Base-by-base conservation (phyloP, 495 filamentous ascomycete species). In the Penicillium turbatum region DNA sequence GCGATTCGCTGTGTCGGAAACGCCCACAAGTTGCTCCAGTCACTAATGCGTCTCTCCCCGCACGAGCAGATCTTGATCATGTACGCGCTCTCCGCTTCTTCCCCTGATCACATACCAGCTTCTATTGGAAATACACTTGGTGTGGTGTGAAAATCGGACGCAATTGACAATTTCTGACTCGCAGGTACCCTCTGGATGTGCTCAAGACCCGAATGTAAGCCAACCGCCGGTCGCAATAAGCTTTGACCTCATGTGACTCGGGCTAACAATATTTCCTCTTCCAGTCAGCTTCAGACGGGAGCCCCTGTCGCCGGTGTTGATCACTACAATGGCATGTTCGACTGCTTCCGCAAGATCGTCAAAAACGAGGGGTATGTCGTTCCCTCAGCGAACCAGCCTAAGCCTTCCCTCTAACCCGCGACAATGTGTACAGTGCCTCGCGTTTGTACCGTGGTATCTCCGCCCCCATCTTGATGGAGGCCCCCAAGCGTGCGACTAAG, bases 381-480 rank as follows among this genome's bases (percentile, higher is more conserved):
- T 16, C 11, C 15, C 27, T 21, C 27, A 44, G 10, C 10, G 49
- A 51, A 36, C 16, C 39, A 29, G 31, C 35, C 13, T 47, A 6
- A 30, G 26, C 37, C 34, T 37, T 37, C 32, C n/a, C 34, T 44
- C 54, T 60, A 38, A 61, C 15, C 19, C 29, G 43, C 19, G 29
- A 34, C 24, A 27, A 12, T 17, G 30, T 40, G 26, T 57, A 44
- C 52, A 95, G 90, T 27, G 83, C 86, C 71, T 92, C 89, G 49
- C 83, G 92, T 46, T 75, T 98, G 16, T 98, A 98, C 76, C 88
- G 93, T 63, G 93, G 93, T 67, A 98, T 98, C 69, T 85, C 82
- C 27, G 92, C 95, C 12, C 93, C 93, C 17, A 97, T 98, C 59
- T 76, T 97, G 57, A 97, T 98, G 93, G 93, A 98, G 75, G 93